Base-by-base conservation (phyloP, 495 filamentous ascomycete genomes). In the Sordaria brevicollis region DNA sequence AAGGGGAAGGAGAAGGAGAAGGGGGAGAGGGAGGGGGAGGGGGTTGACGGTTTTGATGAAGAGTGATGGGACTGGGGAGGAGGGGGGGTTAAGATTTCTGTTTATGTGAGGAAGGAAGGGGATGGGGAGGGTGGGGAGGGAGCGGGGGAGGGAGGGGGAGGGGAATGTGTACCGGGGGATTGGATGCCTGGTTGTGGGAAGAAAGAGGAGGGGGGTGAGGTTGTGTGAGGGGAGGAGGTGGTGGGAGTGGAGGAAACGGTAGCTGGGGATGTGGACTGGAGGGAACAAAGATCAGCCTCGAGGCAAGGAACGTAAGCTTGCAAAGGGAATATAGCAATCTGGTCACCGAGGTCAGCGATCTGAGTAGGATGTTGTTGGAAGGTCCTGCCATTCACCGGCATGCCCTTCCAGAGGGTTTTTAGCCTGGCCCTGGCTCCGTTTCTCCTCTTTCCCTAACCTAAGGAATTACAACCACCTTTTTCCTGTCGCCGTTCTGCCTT, bases 281-380 rank as follows among this genome's bases (percentile, higher is more conserved):
- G 71, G 78, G 82, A 39, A 79, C 78, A 25, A 82, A 76, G 65
- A 69, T 76, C n/a, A 72, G 69, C n/a, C 73, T 84, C 31, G 83
- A 83, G 70, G 73, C 69, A 10, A 71, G 79, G 49, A 74, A 83
- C 54, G 73, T 70, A 4, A 68, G 74, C 11, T 75, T 85, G 35
- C 78, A 79, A 29, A 74, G 76, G 74, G 77, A 82, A 67, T 79
- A 82, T 29, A 76, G 79, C 17, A 78, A 69, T 9, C 74, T 87
- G 15, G 74, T 78, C 9, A 74, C 78, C 3, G 84, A 89, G 74
- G 80, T 88, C 34, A 80, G 84, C 37, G 76, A 74, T 6, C 77
- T 90, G 36, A 90, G 6, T 13, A 21, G 6, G 19, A 15, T 31
- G 33, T 54, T 65, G 31, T 25, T 54, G 4, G 37, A 21, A 41